Percentiles rank a stretch among this genome's conserved stretches.
phyloP scores from a whole-genome alignment of 495 filamentous ascomycete species.

The Daldinia vernicosa region DNA sequence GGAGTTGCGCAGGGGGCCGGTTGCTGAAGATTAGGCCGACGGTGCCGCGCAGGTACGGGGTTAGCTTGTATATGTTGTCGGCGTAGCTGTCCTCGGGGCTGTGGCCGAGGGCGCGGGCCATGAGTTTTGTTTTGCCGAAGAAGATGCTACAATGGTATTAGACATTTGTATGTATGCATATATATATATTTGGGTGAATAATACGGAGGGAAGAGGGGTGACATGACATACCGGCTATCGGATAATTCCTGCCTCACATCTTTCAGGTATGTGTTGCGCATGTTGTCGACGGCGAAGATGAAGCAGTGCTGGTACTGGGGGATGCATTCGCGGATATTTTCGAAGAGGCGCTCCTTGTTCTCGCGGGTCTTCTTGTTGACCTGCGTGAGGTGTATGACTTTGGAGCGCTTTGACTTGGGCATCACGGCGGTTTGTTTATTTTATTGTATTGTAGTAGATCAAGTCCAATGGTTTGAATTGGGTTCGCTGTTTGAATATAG shows the following conservation, averaged over 20 bases:
- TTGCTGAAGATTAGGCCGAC: slow-evolving; percentile 93
- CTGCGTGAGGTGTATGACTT: slow-evolving; percentile 86
- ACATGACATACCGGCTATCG: slow-evolving; percentile 82
- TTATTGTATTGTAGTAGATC: background rate
- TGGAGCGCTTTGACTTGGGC: slow-evolving; percentile 95
- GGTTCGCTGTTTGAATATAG: slow-evolving; percentile 4
- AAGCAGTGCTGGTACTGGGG: slow-evolving; percentile 89
- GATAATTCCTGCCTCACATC: slow-evolving; percentile 83
- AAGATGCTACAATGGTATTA: slow-evolving; percentile 69
- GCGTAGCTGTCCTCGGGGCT: slow-evolving; percentile 78
- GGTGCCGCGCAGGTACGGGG: slow-evolving; percentile 76
- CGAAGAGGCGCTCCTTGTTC: slow-evolving; percentile 85
- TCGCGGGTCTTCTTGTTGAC: slow-evolving; percentile 90
- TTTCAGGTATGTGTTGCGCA: slow-evolving; percentile 98
- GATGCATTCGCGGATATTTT: slow-evolving; percentile 84
- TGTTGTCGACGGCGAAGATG: slow-evolving; percentile 94
- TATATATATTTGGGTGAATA: background rate
- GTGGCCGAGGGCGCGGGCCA: slow-evolving; percentile 87
- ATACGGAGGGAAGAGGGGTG: slow-evolving; percentile 14
- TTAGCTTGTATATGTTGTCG: slow-evolving; percentile 73
- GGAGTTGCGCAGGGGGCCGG: slow-evolving; percentile 68
- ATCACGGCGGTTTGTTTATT: slow-evolving; percentile 71
- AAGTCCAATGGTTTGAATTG: background rate
- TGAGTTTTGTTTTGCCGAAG: slow-evolving; percentile 99
- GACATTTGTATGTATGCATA: background rate